Percentiles rank a stretch among this genome's conserved stretches.
phyloP scores from a whole-genome alignment of 768 basidiomycete species.

The Boletus rubescentipes region DNA sequence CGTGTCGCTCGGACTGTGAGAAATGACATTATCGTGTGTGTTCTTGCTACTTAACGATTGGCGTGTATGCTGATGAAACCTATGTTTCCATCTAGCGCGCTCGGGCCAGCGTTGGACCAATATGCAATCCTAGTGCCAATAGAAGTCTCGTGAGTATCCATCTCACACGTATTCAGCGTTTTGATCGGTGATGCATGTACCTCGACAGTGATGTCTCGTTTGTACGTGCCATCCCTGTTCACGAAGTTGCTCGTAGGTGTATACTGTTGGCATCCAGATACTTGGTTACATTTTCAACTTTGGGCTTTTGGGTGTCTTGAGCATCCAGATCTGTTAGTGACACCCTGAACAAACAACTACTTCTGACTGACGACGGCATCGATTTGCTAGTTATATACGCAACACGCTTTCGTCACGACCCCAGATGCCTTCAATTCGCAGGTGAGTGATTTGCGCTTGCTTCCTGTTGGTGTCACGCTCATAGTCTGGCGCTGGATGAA shows the following conservation, averaged over 20 bases:
- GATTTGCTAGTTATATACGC: conserved; percentile 1
- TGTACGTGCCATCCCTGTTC: background rate
- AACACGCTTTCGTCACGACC: conserved; percentile 3
- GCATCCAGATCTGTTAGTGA: conserved; percentile 8
- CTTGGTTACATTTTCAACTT: conserved; percentile 12
- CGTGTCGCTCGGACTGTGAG: too few relatives aligned
- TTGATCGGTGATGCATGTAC: background rate
- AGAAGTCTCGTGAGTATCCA: conserved; percentile 8
- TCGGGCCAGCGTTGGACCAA: background rate
- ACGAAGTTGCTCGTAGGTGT: background rate
- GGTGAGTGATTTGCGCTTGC: background rate
- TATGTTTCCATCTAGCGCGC: background rate
- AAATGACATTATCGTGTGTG: too few relatives aligned
- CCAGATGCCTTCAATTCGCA: conserved; percentile 2
- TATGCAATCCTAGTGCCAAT: conserved; percentile 1
- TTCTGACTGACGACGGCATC: background rate
- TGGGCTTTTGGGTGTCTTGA: conserved; percentile 2
- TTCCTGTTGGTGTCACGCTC: too few relatives aligned
- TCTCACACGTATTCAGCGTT: background rate
- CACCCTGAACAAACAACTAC: background rate
- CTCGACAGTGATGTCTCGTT: conserved; percentile 4
- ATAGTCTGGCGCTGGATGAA: background rate
- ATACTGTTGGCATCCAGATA: background rate
- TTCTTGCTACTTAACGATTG: too few relatives aligned
- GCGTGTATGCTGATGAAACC: too few relatives aligned